Evolutionary conservation across 208 protist genomes (phyloP), one percentile per base, ranked within the genome.

Genomic region (Endotrypanum monterogeii): DNA sequence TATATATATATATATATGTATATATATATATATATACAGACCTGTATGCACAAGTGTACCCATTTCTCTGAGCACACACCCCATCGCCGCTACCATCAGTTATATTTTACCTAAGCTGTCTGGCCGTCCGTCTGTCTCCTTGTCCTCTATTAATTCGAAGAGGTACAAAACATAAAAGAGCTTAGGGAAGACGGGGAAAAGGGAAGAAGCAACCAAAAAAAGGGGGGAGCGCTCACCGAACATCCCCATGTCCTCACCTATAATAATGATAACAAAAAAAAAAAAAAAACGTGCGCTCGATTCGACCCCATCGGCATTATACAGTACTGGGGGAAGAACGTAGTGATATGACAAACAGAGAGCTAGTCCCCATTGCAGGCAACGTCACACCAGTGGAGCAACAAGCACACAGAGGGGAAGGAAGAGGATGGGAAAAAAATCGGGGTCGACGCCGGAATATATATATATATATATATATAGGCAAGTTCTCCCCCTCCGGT

Each of bases 351-450:
- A 39, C 39, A 56, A 3, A 51, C 6, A 66, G 7, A 35, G 37
- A 66, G 8, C 23, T 23, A 41, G n/a, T n/a, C n/a, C n/a, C n/a
- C n/a, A n/a, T n/a, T 61, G 41, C 9, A 46, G 41, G 41, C 41
- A 46, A 46, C 3, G 9, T 46, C 41, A 46, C 25, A 9, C 14
- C 57, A 62, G 57, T 12, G n/a, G 4, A n/a, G 2, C 57, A 41
- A 41, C 18, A 66, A 54, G 54, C 11, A 68, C 6, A 9, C 54
- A 55, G 69, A 61, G 16, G 68, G 56, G 66, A 61, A 68, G 46
- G 48, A 60, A 57, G 28, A 73, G 56, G 61, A 87, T 51, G 58
- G 48, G 57, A 75, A 79, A 48, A 51, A 57, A 67, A 55, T 20
- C 18, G 28, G 14, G 18, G 20, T 5, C 11, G 12, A 28, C 8